phyloP scores from a whole-genome alignment of 2,329 filamentous ascomycete species.

The Aspergillus ochraceoroseus region DNA sequence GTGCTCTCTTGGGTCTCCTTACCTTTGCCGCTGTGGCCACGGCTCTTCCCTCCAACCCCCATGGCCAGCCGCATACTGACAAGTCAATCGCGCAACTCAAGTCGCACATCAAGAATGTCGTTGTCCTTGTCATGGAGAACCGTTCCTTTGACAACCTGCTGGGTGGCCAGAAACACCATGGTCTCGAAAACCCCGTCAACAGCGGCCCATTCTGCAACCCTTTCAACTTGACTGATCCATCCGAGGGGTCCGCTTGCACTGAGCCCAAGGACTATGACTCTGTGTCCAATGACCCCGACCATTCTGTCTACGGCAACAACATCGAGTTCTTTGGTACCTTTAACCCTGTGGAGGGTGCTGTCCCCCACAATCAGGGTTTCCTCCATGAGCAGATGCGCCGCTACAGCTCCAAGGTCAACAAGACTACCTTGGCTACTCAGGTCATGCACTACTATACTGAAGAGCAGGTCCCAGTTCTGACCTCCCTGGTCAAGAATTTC shows the following conservation, averaged over 20 bases:
- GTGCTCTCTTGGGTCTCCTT: constrained; percentile 24
- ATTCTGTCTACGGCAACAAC: constrained; percentile 44
- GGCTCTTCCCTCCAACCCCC: constrained; percentile 6
- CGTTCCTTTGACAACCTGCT: constrained; percentile 46
- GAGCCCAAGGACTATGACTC: constrained; percentile 40
- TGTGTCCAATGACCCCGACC: constrained; percentile 42
- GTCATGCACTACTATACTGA: constrained; percentile 47
- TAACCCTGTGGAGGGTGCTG: constrained; percentile 30
- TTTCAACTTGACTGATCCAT: constrained; percentile 33
- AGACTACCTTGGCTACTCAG: constrained; percentile 35
- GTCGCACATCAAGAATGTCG: constrained; percentile 37
- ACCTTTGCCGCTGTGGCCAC: constrained; percentile 22
- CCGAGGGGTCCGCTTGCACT: constrained; percentile 31
- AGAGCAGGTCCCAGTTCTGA: constrained; percentile 42
- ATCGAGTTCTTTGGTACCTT: constrained; percentile 44
- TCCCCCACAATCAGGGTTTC: constrained; percentile 37
- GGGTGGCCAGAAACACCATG: constrained; percentile 39
- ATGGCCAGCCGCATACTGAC: constrained; percentile 11
- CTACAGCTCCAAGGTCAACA: constrained; percentile 31
- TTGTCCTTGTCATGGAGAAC: constrained; percentile 42
- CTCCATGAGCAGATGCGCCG: constrained; percentile 40
- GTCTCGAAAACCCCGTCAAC: constrained; percentile 43
- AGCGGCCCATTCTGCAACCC: constrained; percentile 44
- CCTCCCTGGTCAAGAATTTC: constrained; percentile 40
- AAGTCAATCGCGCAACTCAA: constrained; percentile 28